Evolutionary conservation across 176 grass and related monocot genomes (phyloP).

Genomic region (Paspalum notatum): DNA sequence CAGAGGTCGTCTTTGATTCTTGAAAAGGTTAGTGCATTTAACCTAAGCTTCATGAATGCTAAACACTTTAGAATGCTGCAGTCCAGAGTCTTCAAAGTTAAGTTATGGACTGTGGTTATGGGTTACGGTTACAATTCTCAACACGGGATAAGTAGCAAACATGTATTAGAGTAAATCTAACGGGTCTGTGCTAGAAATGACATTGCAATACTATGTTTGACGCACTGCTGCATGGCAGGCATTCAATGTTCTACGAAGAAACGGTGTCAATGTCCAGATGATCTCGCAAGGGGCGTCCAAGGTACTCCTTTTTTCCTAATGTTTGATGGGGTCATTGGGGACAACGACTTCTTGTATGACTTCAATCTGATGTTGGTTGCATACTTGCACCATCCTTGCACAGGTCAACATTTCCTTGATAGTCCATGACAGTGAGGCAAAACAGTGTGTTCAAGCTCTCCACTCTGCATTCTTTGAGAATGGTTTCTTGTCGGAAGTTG

Average conservation of each 20-base stretch:
- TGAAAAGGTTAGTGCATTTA: slow-evolving; percentile 65
- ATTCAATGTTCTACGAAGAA: slow-evolving; percentile 80
- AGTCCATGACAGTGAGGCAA: slow-evolving; percentile 85
- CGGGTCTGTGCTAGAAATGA: background rate
- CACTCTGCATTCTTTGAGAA: slow-evolving; percentile 89
- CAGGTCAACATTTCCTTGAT: slow-evolving; percentile 98
- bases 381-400: background rate
- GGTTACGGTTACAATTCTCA: background rate
- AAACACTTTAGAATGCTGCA: background rate
- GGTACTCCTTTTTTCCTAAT: slow-evolving; percentile 40
- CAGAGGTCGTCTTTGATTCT: slow-evolving; percentile 86
- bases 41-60: background rate
- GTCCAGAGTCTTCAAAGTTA: background rate
- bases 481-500: slow-evolving; percentile 63
- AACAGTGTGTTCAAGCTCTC: slow-evolving; percentile 75
- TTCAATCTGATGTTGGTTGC: background rate
- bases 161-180: background rate
- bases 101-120: background rate
- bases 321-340: background rate
- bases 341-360: background rate
- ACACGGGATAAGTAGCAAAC: background rate
- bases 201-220: background rate
- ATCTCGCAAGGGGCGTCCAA: slow-evolving; percentile 98
- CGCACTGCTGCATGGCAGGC: slow-evolving; percentile 45
- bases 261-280: slow-evolving; percentile 95